Evolutionary conservation across 2,329 filamentous ascomycete species (phyloP).

Genomic region (Aspergillus niger): DNA sequence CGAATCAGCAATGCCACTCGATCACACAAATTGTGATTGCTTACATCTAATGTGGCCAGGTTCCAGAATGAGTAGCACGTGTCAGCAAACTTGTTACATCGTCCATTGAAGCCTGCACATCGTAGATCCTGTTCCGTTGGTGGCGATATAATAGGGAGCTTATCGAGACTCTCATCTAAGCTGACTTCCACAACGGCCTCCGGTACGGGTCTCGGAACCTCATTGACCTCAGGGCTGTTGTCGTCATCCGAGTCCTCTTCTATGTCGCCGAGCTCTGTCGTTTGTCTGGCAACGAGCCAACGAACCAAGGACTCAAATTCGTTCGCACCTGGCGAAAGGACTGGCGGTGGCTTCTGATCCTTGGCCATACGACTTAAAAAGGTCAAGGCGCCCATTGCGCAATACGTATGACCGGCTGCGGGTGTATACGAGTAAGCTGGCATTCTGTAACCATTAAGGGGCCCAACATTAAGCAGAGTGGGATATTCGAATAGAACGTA

Average conservation of each 20-base stretch:
- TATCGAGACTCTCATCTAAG: conserved; percentile 29
- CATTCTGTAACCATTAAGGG: neutral
- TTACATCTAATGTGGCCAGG: conserved; percentile 61
- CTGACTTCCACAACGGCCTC: conserved; percentile 14
- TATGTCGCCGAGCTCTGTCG: conserved; percentile 55
- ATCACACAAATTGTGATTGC: conserved; percentile 4
- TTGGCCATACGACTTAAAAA: conserved; percentile 67
- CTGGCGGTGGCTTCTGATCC: conserved; percentile 23
- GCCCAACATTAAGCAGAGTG: neutral
- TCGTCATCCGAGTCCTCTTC: conserved; percentile 50
- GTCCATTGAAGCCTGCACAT: conserved; percentile 81
- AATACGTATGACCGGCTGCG: conserved; percentile 85
- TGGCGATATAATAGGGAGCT: conserved; percentile 30
- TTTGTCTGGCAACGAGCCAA: conserved; percentile 68
- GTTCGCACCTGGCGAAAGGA: conserved; percentile 30
- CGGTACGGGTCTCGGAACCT: conserved; percentile 5
- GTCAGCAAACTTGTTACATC: conserved; percentile 87
- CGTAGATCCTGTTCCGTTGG: conserved; percentile 38
- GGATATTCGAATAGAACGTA: conserved; percentile 42
- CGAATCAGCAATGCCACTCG: conserved; percentile 14
- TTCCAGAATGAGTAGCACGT: conserved; percentile 98
- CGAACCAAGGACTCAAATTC: conserved; percentile 43
- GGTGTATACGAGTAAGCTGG: conserved; percentile 18
- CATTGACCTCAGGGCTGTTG: conserved; percentile 28
- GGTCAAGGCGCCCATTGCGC: conserved; percentile 74